These are phyloP conservation scores for Diaporthe eres DNA, from an alignment of 2,329 filamentous ascomycete species.

Conservation along the genomic window DNA sequence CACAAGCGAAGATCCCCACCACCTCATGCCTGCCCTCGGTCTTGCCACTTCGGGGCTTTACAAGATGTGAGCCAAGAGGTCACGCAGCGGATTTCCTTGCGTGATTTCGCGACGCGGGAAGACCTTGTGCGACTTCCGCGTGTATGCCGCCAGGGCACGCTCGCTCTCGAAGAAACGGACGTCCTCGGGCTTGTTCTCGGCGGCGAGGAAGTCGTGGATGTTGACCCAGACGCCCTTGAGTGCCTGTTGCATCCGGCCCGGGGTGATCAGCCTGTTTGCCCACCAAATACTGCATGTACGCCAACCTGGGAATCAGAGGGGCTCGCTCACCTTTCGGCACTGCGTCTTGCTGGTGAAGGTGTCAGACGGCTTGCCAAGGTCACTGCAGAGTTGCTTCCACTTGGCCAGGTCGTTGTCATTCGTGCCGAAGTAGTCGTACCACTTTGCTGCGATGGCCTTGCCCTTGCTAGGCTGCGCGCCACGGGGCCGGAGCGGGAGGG, in stretches of 20 bases:
- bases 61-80: constrained; percentile 54
- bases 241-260: constrained; percentile 55
- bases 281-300: background rate
- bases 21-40: background rate
- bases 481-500: background rate
- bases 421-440: constrained; percentile 51
- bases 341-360: constrained; percentile 58
- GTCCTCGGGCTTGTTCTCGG: constrained; percentile 45
- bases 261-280: background rate
- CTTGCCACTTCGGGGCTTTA: background rate
- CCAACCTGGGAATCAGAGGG: background rate
- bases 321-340: constrained; percentile 58
- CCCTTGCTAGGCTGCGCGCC: constrained; percentile 14
- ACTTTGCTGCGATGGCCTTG: constrained; percentile 39
- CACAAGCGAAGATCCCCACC: background rate
- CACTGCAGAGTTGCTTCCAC: constrained; percentile 61
- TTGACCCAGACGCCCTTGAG: constrained; percentile 61
- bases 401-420: constrained; percentile 52
- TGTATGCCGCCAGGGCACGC: constrained; percentile 54
- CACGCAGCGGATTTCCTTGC: constrained; percentile 56
- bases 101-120: constrained; percentile 62
- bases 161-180: constrained; percentile 53
- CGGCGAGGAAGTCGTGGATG: constrained; percentile 62
- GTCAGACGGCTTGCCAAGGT: constrained; percentile 56
- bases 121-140: constrained; percentile 51